Evolutionary conservation across 805 yeast species (phyloP), one percentile per base, ranked within the genome.

Genomic region (Cyberlindnera suaveolens): DNA sequence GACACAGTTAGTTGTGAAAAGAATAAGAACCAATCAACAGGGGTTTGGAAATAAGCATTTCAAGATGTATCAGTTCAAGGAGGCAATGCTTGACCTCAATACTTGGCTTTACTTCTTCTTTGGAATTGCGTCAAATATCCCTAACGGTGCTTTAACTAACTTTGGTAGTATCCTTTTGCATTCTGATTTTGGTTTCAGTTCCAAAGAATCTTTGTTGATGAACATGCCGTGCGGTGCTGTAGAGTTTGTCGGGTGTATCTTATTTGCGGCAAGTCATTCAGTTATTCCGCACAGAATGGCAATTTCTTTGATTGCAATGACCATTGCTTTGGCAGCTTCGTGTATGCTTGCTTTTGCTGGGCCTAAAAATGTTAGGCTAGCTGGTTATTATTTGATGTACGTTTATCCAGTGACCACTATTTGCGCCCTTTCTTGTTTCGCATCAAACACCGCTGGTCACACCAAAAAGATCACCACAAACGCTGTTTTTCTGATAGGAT

Each of bases 31-130:
- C n/a, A n/a, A n/a, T n/a, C 75, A 71, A 49, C 80, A 72, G 50
- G 86, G 85, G 38, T 72, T 75, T 57, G 81, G 82, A 44, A 75
- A 71, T 49, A 71, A 62, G 49, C 62, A 67, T 34, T 75, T 79
- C 69, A 78, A 78, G 54, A 63, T 62, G 67, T 55, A 67, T 44
- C 86, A 82, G 57, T 63, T 77, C 34, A 59, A 55, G 18, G 83
- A 79, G 54, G 74, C 77, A 6, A 41, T 76, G 23, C 52, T 52
- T 11, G 86, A 81, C 51, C 39, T 60, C 35, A 72, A 74, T 53
- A 67, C 75, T 4, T 77, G 77, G 74, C 49, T 75, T 18, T 60
- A 67, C 44, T 66, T 77, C 48, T 46, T 64, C 4, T 63, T 67
- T 38, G 71, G 64, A 31, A 57, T 68, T 11, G 54, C 69, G 29